Base-by-base conservation (phyloP, 2,329 filamentous ascomycete genomes). In the Aspergillus proliferans region DNA sequence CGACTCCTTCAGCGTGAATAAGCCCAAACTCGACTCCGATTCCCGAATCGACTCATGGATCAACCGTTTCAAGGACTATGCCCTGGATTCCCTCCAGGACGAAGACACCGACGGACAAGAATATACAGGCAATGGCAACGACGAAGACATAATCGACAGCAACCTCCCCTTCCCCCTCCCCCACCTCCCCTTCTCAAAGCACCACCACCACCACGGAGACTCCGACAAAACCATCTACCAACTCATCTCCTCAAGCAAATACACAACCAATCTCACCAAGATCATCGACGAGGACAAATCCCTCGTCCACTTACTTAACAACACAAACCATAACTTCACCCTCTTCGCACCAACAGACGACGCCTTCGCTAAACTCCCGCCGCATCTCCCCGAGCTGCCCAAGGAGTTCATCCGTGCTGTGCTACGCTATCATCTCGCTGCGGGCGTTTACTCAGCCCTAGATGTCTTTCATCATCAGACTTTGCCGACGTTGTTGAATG, bases 291-390 rank as follows among this genome's bases (percentile, higher is more conserved):
- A 89, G 52, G 84, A 87, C 63, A 77, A 83, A 1, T 82, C 88
- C 46, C 73, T 95, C 0, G 83, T 92, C 33, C 68, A 85, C 47
- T 67, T 83, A 3, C 79, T 96, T 24, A 93, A 94, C 70, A 80
- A 80, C 61, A 92, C 80, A 19, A 91, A 92, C 67, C 38, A 40
- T 15, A 40, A 40, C 12, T 82, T 85, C 62, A 95, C 91, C 1
- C 70, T 93, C 45, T 94, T 95, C 60, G 86, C 87, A 2, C 91
- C 91, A 0, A 83, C 81, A 1, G 82, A 95, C 65, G 73, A 77
- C 45, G 89, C 89, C 0, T 92, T 96, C 58, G 81, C 85, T 50
- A 81, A 79, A 69, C 76, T 83, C 46, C 55, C 49, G 18, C 68
- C 79, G 52, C 69, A 79, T 51, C 69, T 46, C 69, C 76, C 45